Percentiles rank a stretch among this genome's conserved stretches.
Evolutionary conservation across 2,329 filamentous ascomycete species (phyloP).

Genomic region (Nigrospora osmanthi): DNA sequence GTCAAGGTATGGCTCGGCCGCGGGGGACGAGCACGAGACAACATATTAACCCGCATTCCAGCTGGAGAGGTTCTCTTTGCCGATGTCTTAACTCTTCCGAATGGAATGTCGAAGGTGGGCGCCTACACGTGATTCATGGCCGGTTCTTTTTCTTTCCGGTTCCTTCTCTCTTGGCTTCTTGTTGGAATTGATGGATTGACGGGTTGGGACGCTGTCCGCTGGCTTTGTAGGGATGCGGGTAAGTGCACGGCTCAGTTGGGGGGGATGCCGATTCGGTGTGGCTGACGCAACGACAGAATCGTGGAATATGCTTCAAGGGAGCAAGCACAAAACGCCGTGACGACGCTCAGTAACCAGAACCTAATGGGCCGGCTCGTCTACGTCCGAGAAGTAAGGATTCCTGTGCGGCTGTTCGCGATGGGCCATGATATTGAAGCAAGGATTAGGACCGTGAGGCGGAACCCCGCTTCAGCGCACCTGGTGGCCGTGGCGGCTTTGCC

Average conservation of each 20-base stretch:
- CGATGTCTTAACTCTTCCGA: constrained; percentile 98
- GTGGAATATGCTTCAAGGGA: constrained; percentile 99
- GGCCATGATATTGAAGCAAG: constrained; percentile 6
- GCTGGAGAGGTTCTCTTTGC: constrained; percentile 99
- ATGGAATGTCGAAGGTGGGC: constrained; percentile 99
- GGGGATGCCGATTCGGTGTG: not conserved
- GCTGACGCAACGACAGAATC: constrained; percentile 56
- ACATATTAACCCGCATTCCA: constrained; percentile 40
- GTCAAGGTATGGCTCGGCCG: constrained; percentile 68
- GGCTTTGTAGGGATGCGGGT: constrained; percentile 99
- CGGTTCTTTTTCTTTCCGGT: constrained; percentile 69
- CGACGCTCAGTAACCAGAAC: constrained; percentile 97
- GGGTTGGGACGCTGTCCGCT: constrained; percentile 86
- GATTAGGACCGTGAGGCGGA: constrained; percentile 90
- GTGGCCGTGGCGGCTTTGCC: constrained; percentile 44
- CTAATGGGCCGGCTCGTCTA: constrained; percentile 98
- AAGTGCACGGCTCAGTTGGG: constrained; percentile 36
- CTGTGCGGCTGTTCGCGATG: constrained; percentile 6
- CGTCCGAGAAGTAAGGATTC: constrained; percentile 75
- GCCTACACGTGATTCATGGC: constrained; percentile 80
- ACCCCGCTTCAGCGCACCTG: constrained; percentile 80
- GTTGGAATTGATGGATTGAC: constrained; percentile 97
- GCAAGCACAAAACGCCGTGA: constrained; percentile 95
- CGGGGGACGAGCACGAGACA: constrained; percentile 8
- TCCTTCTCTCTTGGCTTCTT: constrained; percentile 52